Evolutionary conservation across 2,329 filamentous ascomycete species (phyloP).

Genomic region (Capronia coronata): DNA sequence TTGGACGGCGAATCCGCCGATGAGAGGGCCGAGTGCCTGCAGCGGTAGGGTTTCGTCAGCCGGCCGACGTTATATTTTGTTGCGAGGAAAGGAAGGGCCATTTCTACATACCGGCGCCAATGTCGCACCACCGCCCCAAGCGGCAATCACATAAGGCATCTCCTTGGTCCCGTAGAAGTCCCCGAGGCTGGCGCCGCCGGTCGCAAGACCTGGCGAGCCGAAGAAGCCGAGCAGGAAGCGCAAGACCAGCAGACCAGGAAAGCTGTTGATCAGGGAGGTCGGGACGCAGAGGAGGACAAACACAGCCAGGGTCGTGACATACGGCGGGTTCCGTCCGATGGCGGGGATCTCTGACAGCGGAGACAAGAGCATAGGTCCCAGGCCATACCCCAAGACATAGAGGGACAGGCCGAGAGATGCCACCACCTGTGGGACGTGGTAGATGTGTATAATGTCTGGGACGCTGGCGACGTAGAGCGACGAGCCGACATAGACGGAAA

Average conservation of each 20-base stretch:
- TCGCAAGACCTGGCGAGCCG: slow-evolving; percentile 58
- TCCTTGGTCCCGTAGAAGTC: slow-evolving; percentile 44
- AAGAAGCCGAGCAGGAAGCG: slow-evolving; percentile 61
- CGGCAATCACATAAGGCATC: slow-evolving; percentile 52
- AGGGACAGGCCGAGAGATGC: slow-evolving; percentile 32
- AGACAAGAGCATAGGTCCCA: slow-evolving; percentile 54
- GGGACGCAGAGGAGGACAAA: slow-evolving; percentile 64
- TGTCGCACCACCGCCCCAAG: slow-evolving; percentile 41
- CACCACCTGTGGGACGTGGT: slow-evolving; percentile 28
- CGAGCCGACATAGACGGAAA: slow-evolving; percentile 34
- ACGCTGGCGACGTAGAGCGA: slow-evolving; percentile 31
- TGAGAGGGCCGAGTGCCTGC: slow-evolving; percentile 37
- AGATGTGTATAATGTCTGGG: slow-evolving; percentile 23
- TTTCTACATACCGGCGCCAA: neutral
- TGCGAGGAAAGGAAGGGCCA: too few species aligned
- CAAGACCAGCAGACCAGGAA: slow-evolving; percentile 56
- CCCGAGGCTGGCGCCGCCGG: slow-evolving; percentile 42
- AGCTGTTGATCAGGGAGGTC: slow-evolving; percentile 56
- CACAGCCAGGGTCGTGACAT: slow-evolving; percentile 59
- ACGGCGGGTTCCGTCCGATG: slow-evolving; percentile 61
- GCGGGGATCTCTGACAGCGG: slow-evolving; percentile 60
- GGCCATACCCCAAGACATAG: slow-evolving; percentile 42
- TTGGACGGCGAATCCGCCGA: slow-evolving; percentile 39
- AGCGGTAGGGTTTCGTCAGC: neutral
- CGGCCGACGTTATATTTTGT: too few species aligned